Conservation (phyloP, 176 grass and related monocot genomes). For the Oryza officinalis region DNA sequence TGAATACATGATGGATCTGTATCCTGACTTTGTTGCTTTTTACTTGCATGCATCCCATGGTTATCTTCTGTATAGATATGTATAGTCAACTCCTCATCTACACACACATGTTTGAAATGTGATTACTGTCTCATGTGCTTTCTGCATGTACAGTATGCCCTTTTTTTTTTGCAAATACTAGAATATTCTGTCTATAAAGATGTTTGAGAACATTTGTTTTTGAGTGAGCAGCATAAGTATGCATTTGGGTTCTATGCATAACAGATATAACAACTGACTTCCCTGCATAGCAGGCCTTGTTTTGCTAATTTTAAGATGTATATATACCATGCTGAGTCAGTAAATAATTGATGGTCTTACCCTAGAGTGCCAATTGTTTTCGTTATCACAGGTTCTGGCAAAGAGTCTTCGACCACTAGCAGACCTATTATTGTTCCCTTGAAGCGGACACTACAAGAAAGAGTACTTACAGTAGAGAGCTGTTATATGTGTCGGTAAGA, state of each 20-base stretch:
- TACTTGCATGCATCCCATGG: neutral
- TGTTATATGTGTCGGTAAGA: constrained; percentile 71
- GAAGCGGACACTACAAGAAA: constrained; percentile 55
- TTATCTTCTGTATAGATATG: neutral
- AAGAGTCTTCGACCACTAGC: constrained; percentile 25
- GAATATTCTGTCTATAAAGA: constrained; percentile 6
- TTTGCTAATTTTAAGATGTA: constrained; percentile 5
- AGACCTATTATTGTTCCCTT: constrained; percentile 43
- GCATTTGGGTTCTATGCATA: neutral
- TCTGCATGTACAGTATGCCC: neutral
- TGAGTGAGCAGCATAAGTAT: neutral
- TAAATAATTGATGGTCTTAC: constrained; percentile 26
- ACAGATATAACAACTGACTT: neutral
- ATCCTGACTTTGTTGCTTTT: neutral
- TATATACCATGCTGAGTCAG: constrained; percentile 13
- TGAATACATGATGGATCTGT: neutral
- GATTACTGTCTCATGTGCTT: neutral
- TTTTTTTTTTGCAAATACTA: neutral
- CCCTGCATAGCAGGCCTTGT: neutral
- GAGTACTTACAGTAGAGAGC: constrained; percentile 38
- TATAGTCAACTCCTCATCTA: neutral
- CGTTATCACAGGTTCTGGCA: constrained; percentile 28
- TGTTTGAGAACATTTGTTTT: neutral
- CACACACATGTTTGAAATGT: constrained; percentile 7
- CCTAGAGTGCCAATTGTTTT: constrained; percentile 17